phyloP scores from a whole-genome alignment of 2,329 filamentous ascomycete genomes.

The Graphilbum fragrans region DNA sequence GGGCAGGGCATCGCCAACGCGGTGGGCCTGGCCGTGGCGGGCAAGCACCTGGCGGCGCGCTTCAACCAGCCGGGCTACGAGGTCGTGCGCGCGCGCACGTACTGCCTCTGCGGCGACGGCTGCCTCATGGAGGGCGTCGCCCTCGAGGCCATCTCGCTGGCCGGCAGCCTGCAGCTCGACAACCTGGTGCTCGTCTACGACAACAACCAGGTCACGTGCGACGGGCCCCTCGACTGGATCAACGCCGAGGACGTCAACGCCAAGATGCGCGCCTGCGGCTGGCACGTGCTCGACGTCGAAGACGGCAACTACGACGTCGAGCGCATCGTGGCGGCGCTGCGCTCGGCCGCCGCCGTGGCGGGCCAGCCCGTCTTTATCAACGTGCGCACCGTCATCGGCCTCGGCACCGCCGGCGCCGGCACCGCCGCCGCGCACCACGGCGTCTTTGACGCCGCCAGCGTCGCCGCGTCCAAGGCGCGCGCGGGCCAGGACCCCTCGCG shows the following conservation, averaged over 20 bases:
- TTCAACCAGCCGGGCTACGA: conserved; percentile 38
- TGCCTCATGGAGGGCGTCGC: conserved; percentile 47
- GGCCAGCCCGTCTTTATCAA: conserved; percentile 34
- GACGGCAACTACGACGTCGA: conserved; percentile 40
- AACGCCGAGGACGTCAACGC: conserved; percentile 44
- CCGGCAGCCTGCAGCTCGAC: conserved; percentile 41
- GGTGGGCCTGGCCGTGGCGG: conserved; percentile 45
- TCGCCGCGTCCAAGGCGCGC: conserved; percentile 14
- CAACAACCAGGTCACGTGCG: conserved; percentile 49
- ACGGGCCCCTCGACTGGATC: conserved; percentile 39
- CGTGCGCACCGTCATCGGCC: conserved; percentile 40
- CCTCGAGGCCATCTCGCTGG: conserved; percentile 42
- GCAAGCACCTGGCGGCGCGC: conserved; percentile 39
- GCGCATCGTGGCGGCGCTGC: conserved; percentile 22
- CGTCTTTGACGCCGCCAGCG: conserved; percentile 38
- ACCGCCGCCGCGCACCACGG: conserved; percentile 44
- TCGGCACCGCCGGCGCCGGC: conserved; percentile 32
- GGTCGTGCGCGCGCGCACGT: conserved; percentile 38
- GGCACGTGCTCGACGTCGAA: conserved; percentile 40
- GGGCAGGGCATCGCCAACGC: conserved; percentile 50
- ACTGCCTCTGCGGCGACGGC: conserved; percentile 45
- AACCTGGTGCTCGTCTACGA: conserved; percentile 48
- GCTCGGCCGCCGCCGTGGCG: conserved; percentile 22
- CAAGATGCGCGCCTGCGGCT: conserved; percentile 45
- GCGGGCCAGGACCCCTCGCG: not conserved